These are phyloP conservation scores for Diaporthe citriasiana DNA, from an alignment of 2,329 filamentous ascomycete genomes.

Conservation along the genomic window DNA sequence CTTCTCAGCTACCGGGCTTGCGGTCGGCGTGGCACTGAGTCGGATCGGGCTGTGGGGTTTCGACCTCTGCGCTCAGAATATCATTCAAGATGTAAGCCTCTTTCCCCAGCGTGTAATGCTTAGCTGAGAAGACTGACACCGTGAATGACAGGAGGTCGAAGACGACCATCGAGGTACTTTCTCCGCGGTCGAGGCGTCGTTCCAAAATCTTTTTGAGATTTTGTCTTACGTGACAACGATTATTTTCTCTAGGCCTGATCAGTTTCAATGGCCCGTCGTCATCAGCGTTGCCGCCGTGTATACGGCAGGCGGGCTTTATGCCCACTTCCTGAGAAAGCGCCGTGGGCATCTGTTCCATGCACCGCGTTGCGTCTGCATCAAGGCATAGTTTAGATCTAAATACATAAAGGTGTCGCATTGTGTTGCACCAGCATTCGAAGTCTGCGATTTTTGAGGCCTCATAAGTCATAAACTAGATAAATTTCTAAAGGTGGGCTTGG, in stretches of 20 bases:
- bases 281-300: constrained; percentile 70
- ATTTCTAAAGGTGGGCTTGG: too few relatives aligned
- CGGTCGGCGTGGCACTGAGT: constrained; percentile 66
- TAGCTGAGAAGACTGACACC: neutral
- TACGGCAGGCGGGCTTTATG: constrained; percentile 64
- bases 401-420: neutral
- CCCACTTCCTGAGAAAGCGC: constrained; percentile 68
- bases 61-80: constrained; percentile 71
- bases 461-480: too few relatives aligned
- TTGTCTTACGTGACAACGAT: constrained; percentile 76
- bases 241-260: constrained; percentile 70
- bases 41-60: constrained; percentile 73
- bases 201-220: constrained; percentile 80
- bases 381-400: neutral
- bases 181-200: constrained; percentile 75
- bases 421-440: neutral
- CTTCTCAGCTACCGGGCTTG: constrained; percentile 62
- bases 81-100: constrained; percentile 70
- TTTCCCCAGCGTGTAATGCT: too few relatives aligned
- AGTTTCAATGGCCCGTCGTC: constrained; percentile 75
- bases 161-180: constrained; percentile 74
- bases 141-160: constrained; percentile 62
- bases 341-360: constrained; percentile 73
- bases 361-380: constrained; percentile 46
- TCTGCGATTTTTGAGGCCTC: too few relatives aligned